Base-by-base conservation (phyloP, 441 rosid genomes). In the Populus hybrid region DNA sequence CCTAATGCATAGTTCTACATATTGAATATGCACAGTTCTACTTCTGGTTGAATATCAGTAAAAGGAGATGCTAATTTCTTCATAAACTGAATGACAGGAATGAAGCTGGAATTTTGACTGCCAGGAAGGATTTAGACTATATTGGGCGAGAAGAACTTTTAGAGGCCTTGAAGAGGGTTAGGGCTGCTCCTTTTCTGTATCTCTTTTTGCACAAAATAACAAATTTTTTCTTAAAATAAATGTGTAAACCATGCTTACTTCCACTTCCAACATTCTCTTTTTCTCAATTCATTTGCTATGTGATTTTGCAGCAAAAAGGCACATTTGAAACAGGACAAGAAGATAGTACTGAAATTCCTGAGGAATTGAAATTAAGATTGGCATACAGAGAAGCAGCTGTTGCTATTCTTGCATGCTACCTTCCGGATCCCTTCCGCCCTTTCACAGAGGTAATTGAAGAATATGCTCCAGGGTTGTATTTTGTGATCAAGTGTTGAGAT, bases 271-370 rank as follows among this genome's bases (percentile, higher is more conserved):
- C 59, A n/a, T 74, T 70, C 23, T 70, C 23, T 32, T 70, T 78
- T 83, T 57, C 76, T 78, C 35, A 69, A 69, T 74, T 67, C 67
- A 28, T 81, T 70, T 76, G 18, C 83, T 67, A 30, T 81, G 34
- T 68, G 36, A 77, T 79, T 80, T 28, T 83, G 81, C 94, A 96
- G 99, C 98, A 96, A 96, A 89, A 90, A 84, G 99, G 98, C 10
- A 96, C 99, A 67, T 96, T 92, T 87, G 99, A 94, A 83, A 96
- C 98, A 23, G 98, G 99, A 70, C 96, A 91, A 88, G 99, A 96
- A 86, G 99, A 96, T 77, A 92, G 94, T 74, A 84, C 88, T 32
- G 94, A 88, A 81, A 86, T 96, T 78, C 96, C 99, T 10, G 94
- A 90, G 82, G 99, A 95, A 77, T 36, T 96, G 77, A 90, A 88